Evolutionary conservation across 768 basidiomycete species (phyloP).

Genomic region (Termitomyces sp.): DNA sequence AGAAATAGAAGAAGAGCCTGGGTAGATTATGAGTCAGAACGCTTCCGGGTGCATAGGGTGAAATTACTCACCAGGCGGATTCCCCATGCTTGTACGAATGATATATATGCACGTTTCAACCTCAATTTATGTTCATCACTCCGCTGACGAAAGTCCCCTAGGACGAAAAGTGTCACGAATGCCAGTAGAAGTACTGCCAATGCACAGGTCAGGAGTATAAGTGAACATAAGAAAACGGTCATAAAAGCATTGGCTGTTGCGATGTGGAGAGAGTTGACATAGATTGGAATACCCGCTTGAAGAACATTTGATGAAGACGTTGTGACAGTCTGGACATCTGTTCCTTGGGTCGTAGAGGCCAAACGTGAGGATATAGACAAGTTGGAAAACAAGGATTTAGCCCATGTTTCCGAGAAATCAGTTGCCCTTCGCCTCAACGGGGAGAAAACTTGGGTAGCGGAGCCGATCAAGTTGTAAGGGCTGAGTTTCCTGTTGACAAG

Average conservation of each 20-base stretch:
- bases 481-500: slow-evolving; percentile 80
- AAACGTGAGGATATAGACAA: background rate
- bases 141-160: slow-evolving; percentile 22
- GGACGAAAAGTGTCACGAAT: slow-evolving; percentile 38
- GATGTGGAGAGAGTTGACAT: slow-evolving; percentile 72
- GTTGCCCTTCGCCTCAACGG: background rate
- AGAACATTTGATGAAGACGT: slow-evolving; percentile 60
- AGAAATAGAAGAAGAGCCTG: slow-evolving; percentile 62
- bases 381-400: background rate
- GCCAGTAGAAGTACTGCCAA: slow-evolving; percentile 47
- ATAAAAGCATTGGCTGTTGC: slow-evolving; percentile 87
- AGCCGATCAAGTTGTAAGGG: slow-evolving; percentile 55
- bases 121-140: slow-evolving; percentile 3
- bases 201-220: slow-evolving; percentile 66
- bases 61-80: slow-evolving; percentile 57
- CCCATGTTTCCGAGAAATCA: background rate
- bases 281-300: slow-evolving; percentile 80
- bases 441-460: background rate
- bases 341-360: slow-evolving; percentile 18
- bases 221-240: slow-evolving; percentile 74
- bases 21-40: background rate
- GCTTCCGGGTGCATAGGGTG: background rate
- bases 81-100: slow-evolving; percentile 56
- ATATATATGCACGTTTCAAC: slow-evolving; percentile 33
- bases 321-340: slow-evolving; percentile 65